These are phyloP conservation scores for Vigna hirtella DNA, from an alignment of 306 rosid genomes.

Conservation along the genomic window DNA sequence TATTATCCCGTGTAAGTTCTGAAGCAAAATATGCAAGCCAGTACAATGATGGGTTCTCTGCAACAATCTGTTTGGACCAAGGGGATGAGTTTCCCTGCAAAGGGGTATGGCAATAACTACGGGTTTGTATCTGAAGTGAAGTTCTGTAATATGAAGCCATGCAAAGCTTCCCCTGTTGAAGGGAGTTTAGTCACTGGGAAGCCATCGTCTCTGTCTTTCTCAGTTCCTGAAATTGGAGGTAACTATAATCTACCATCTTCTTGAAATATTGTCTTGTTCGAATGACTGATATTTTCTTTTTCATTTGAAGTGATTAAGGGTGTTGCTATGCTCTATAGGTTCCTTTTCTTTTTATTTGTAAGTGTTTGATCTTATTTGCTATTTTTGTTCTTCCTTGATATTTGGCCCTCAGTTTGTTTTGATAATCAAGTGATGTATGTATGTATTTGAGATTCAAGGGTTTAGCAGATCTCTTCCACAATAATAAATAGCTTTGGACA, in stretches of 20 bases:
- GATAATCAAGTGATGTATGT: slow-evolving; percentile 1
- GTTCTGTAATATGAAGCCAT: slow-evolving; percentile 49
- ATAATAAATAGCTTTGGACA: background rate
- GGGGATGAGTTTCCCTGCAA: slow-evolving; percentile 48
- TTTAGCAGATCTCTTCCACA: background rate
- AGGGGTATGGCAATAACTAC: slow-evolving; percentile 43
- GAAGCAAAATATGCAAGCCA: slow-evolving; percentile 63
- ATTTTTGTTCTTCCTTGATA: slow-evolving; percentile 2
- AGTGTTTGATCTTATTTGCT: background rate
- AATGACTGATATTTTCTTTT: background rate
- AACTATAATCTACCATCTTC: slow-evolving; percentile 7
- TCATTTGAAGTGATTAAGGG: background rate
- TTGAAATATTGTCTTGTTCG: background rate
- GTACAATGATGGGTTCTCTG: slow-evolving; percentile 67
- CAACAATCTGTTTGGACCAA: slow-evolving; percentile 66
- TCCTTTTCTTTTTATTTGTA: background rate
- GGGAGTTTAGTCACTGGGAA: slow-evolving; percentile 66
- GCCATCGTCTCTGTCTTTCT: slow-evolving; percentile 52
- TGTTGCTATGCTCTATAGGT: background rate
- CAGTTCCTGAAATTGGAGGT: slow-evolving; percentile 75
- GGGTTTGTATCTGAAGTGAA: slow-evolving; percentile 50
- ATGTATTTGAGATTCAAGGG: slow-evolving; percentile 18
- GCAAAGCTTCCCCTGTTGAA: slow-evolving; percentile 56
- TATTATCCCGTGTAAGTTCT: background rate
- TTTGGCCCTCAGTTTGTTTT: slow-evolving; percentile 5